Base-by-base conservation (phyloP, 1,139 yeast species). In the Geotrichum restrictum region DNA sequence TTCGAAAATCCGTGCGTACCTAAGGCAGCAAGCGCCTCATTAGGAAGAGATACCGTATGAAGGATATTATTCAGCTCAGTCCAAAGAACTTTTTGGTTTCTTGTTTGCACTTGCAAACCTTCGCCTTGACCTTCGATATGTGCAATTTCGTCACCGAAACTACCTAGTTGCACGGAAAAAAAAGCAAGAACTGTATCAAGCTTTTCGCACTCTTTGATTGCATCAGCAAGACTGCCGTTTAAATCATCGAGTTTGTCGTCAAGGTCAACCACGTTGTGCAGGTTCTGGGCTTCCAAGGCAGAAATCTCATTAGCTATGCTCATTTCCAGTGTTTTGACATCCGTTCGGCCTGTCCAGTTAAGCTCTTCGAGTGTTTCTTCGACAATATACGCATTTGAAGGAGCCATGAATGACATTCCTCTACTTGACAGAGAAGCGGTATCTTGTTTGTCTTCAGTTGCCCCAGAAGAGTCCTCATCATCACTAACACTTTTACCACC, bases 101-200 rank as follows among this genome's bases (percentile, higher is more conserved):
- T 83, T 3, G 93, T 81, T 61, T 83, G 85, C 2, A 89, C 85
- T 69, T 91, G 97, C 33, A 89, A 70, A 49, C 96, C 96, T 61
- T 83, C 82, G 1, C 89, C 83, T 63, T 86, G 87, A 42, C 76
- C 74, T 64, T 89, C 96, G 49, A 89, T 83, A 51, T 77, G 78
- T 46, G 79, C 77, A 49, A 89, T 81, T 56, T 86, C 93, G 6
- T 81, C 81, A 3, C 83, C 78, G 49, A 88, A 76, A 4, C 81
- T 76, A 16, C 82, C 76, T 49, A 83, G 67, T 60, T 82, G 80
- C 66, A 83, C 81, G 11, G 81, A 74, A 59, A 80, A 81, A 36
- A 78, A 70, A 2, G 82, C 77, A 52, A 83, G 65, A 21, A 76
- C 65, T 0, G 82, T 80, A 51, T 75, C 79, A 55, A 91, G 74